These are phyloP conservation scores for Coniochaeta ligniaria DNA, from an alignment of 2,329 filamentous ascomycete species.

Conservation along the genomic window DNA sequence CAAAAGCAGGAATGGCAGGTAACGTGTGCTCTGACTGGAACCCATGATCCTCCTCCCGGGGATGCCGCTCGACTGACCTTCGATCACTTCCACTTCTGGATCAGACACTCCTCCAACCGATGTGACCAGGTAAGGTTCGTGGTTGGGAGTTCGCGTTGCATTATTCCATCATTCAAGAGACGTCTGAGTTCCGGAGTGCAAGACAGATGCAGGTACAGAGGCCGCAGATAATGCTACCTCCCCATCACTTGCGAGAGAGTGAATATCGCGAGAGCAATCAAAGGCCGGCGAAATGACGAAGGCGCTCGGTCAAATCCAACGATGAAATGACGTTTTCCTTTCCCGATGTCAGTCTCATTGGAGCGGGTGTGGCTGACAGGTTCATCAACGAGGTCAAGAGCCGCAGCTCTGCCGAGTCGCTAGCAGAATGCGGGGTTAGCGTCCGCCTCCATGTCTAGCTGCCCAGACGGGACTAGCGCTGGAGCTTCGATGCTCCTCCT, in stretches of 20 bases:
- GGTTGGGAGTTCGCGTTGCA: background rate
- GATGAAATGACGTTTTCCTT: background rate
- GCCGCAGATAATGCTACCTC: background rate
- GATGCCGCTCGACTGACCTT: background rate
- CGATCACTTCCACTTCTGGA: background rate
- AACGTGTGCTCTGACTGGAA: background rate
- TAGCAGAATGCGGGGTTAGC: constrained; percentile 2
- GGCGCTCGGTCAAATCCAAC: background rate
- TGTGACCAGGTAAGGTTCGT: background rate
- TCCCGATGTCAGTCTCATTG: background rate
- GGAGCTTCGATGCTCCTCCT: background rate
- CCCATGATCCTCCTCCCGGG: background rate
- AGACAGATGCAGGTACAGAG: background rate
- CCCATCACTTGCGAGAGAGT: background rate
- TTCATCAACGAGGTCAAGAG: background rate
- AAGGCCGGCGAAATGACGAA: background rate
- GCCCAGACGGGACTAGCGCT: background rate
- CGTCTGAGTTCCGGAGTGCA: background rate
- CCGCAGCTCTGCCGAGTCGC: background rate
- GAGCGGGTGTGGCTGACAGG: background rate
- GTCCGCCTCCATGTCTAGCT: background rate
- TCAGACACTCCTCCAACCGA: background rate
- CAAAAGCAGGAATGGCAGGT: background rate
- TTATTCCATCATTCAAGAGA: background rate
- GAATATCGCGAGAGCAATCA: background rate